phyloP scores from a whole-genome alignment of 768 basidiomycete genomes.

The Mycena polygramma region DNA sequence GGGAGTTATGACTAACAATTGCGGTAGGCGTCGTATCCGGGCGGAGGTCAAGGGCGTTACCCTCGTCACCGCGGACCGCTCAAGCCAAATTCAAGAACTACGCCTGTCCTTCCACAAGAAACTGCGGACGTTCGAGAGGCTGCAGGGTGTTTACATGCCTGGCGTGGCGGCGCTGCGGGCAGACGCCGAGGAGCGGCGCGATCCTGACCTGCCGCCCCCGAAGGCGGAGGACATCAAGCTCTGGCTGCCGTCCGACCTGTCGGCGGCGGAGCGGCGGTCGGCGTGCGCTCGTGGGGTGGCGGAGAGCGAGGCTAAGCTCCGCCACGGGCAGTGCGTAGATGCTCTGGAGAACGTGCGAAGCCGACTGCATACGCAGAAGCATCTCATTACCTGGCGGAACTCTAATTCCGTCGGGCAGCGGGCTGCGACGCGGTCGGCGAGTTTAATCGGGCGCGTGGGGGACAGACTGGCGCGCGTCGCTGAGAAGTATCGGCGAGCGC shows the following conservation, averaged over 20 bases:
- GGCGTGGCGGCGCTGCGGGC: conserved; percentile 2
- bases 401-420: too few species aligned
- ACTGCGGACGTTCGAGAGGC: conserved; percentile 3
- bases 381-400: too few species aligned
- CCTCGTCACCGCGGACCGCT: conserved; percentile 20
- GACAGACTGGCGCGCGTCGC: conserved; percentile 8
- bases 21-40: not conserved
- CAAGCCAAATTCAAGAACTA: conserved; percentile 21
- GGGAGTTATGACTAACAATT: too few species aligned
- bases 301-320: too few species aligned
- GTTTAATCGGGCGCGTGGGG: conserved; percentile 20
- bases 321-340: conserved; percentile 17
- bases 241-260: conserved; percentile 26
- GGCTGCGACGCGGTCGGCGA: too few species aligned
- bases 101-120: conserved; percentile 23
- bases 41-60: conserved; percentile 4
- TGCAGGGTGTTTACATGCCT: conserved; percentile 20
- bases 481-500: conserved; percentile 8
- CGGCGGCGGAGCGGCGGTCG: not conserved
- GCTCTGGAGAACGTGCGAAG: conserved; percentile 5
- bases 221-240: conserved; percentile 32
- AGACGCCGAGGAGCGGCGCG: conserved; percentile 23
- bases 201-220: too few species aligned
- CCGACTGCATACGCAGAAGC: conserved; percentile 23
- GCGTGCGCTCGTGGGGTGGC: not conserved